Base-by-base conservation (phyloP, 768 basidiomycete genomes). In the Lanmaoa pseudosensibilis region DNA sequence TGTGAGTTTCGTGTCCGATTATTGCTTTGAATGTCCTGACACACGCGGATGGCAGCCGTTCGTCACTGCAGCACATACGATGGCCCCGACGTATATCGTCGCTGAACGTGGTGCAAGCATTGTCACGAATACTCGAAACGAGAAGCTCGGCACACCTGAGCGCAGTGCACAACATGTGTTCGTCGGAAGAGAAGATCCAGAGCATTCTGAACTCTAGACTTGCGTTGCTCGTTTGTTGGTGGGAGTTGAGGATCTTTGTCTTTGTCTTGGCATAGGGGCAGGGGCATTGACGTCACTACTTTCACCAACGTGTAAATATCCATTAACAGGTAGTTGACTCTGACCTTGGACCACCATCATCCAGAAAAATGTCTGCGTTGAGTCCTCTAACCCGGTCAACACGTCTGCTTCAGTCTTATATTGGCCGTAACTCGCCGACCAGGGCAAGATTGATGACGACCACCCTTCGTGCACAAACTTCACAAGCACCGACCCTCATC, bases 401-500 rank as follows among this genome's bases (percentile, higher is more conserved):
- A 7, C 37, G 38, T 40, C 41, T 48, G 7, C 25, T 46, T 16
- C 30, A 43, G 3, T 21, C 40, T 16, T 46, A 1, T 12, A n/a
- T 40, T 36, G 36, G 34, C 19, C 2, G 46, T 27, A 15, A 21
- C 19, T 11, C 32, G 12, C 33, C 5, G 4, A 46, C 12, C 6
- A 19, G 40, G 13, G 12, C 43, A 21, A 52, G 50, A 11, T 18
- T 36, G 32, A 45, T 48, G 58, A 48, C 49, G 11, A 46, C 52
- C 8, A 27, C 27, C 39, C 23, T 36, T 38, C 36, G 23, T 15
- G 23, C 30, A 1, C 47, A 55, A 39, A 32, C 16, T 0, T 18
- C 49, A 1, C 55, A 45, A 27, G 30, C 52, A 32, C 56, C n/a
- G 36, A 57, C 33, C 0, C 60, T 62, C 46, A 40, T 54, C 46